Evolutionary conservation across 2,329 filamentous ascomycete species (phyloP), one percentile per base, ranked within the genome.

Genomic region (Sclerotinia sclerotiorum): DNA sequence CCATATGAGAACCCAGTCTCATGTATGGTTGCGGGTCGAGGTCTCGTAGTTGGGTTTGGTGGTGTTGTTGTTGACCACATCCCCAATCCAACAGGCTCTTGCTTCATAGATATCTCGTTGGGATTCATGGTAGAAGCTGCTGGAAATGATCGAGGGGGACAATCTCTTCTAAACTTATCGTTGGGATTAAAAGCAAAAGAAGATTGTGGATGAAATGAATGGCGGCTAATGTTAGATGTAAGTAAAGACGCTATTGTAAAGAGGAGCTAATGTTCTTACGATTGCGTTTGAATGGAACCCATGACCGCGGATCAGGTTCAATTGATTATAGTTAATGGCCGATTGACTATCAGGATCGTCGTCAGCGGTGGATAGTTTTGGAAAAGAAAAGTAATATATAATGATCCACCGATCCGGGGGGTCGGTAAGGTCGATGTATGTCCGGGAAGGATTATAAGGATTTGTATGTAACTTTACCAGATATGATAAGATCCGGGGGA

Each of bases 1-100:
- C 83, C 86, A 78, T 85, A 88, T 24, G 85, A 84, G 75, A 88
- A 87, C 64, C 83, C 84, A 52, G 77, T 76, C 75, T 87, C 86
- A 72, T 88, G 85, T 68, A 88, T 87, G 51, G 85, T 87, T 55
- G 84, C 84, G 67, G 86, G 85, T 51, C 85, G 82, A 58, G 83
- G 84, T 70, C 84, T 81, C 73, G 81, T 77, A 11, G 44, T 65
- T 32, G 61, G 55, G 69, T 81, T 78, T 60, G 71, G 70, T 49
- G 85, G 83, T 52, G 85, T 82, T 11, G 86, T 84, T 62, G 85
- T 84, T 68, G 85, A 84, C 85, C 85, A 88, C 73, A 84, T 79
- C 46, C 81, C 82, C 49, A 82, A 79, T 35, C 79, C 77, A 76
- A 84, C 79, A 61, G 79, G 78, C 73, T 87, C 85, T 55, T 79